Base-by-base conservation (phyloP, 2,329 filamentous ascomycete genomes). In the Botrytis deweyae region DNA sequence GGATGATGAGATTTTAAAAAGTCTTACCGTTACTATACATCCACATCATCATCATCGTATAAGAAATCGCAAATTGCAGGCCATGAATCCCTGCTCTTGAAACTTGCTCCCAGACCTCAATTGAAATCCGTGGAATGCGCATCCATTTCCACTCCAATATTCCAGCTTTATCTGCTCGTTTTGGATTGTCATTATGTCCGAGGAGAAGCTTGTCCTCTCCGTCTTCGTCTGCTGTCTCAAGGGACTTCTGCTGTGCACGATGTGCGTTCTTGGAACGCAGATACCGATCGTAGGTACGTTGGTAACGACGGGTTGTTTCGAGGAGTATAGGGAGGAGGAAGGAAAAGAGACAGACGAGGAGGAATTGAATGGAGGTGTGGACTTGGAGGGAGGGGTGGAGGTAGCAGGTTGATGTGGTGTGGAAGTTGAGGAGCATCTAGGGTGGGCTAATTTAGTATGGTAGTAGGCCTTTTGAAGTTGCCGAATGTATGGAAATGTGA, bases 341-440 rank as follows among this genome's bases (percentile, higher is more conserved):
- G n/a, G 75, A 72, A 2, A 68, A 61, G 22, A 80, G 72, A 70
- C 76, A 78, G 9, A 76, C 69, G 33, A 79, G 73, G 49, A 76
- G 74, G 71, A 80, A 78, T 10, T 64, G 73, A 49, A 78, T 75
- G 4, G 72, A 61, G 22, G 76, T 75, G 36, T 70, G 74, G 38
- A 79, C 74, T 58, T 76, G 77, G 62, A 78, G 74, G 8, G 73
- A 64, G 1, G 76, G 75, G 29, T 70, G 73, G 6, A 79, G 74
- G 65, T 79, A 78, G 62, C 77, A 79, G 10, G 75, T 73, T 38
- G 79, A 75, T 65, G 78, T 76, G 22, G 76, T 79, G 29, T 74
- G 67, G 77, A 76, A 79, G 55, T 79, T 79, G 4, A 78, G 71
- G 10, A 78, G 76, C 78, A 79, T 79, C 78, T 79, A 44, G 10